Evolutionary conservation across 1,284 basidiomycete species (phyloP), one percentile per base, ranked within the genome.

Genomic region (Leccinum subrobustum): DNA sequence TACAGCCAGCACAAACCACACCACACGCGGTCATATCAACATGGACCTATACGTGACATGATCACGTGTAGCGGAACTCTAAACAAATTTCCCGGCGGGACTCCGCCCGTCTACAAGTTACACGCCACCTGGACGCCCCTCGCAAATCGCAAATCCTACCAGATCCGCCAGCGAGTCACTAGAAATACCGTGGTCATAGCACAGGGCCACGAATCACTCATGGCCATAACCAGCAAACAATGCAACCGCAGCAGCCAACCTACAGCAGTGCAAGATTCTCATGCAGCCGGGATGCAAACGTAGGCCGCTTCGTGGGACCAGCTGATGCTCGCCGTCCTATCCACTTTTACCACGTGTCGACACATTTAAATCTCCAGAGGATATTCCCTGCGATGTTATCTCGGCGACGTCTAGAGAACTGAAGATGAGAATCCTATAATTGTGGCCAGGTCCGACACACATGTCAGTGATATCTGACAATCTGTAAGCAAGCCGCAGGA

Each of bases 21-120:
- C 16, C 42, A 20, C 67, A 64, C 58, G 64, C 58, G 64, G 59
- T 42, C 61, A 23, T 42, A 35, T 52, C 33, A 52, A 54, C 52
- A 33, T 59, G 57, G 31, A 48, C 50, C 44, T 52, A 33, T 33
- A 51, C 65, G 57, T 52, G 57, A 37, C n/a, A 35, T 25, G 3
- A 35, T 67, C 69, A 71, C 66, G 68, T 68, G 66, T 23, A 51
- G 48, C 39, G n/a, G 39, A 42, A 42, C n/a, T 42, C 39, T 42
- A 42, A 42, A 9, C n/a, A 9, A 42, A 42, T n/a, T 4, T 44
- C 6, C 35, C 14, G 35, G 35, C 35, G 35, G 35, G 35, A 35
- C 35, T 35, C 35, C 35, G 35, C 35, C 35, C 35, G 35, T 18
- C n/a, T 23, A 33, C 33, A 33, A 33, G 18, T 20, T 47, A 23